phyloP scores from a whole-genome alignment of 23 red algal species.

The Gracilariopsis chorda region DNA sequence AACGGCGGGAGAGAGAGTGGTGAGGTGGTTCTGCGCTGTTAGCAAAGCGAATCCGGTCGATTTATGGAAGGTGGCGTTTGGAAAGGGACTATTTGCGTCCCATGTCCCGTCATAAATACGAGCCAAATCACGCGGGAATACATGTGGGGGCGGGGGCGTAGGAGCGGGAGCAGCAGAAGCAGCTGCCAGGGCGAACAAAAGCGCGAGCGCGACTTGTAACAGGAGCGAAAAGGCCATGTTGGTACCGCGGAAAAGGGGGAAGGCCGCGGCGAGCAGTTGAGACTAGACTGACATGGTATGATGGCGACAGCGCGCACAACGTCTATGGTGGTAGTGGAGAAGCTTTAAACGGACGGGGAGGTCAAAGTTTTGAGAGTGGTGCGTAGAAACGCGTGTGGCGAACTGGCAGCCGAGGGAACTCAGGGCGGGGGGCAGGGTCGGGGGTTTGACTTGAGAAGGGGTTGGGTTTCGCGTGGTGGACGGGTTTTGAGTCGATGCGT shows the following conservation, averaged over 20 bases:
- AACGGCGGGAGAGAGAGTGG: not conserved
- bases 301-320: no score
- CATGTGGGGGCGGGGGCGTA: not conserved
- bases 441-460: no score
- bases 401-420: no score
- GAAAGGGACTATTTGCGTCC: not conserved
- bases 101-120: slow-evolving; percentile 68
- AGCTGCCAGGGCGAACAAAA: not conserved
- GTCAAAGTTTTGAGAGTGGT: no score
- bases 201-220: not conserved
- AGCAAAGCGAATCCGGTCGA: slow-evolving; percentile 54
- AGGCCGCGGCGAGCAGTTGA: not conserved
- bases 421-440: no score
- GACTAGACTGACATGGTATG: no score
- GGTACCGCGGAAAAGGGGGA: not conserved
- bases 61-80: slow-evolving; percentile 41
- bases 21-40: slow-evolving; percentile 38
- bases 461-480: no score
- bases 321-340: no score
- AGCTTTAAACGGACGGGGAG: no score
- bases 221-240: not conserved
- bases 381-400: no score
- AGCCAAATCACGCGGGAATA: slow-evolving; percentile 53
- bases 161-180: not conserved
- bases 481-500: no score